phyloP scores from a whole-genome alignment of 371 early-diverging fungal species.

The Cokeromyces recurvatus region DNA sequence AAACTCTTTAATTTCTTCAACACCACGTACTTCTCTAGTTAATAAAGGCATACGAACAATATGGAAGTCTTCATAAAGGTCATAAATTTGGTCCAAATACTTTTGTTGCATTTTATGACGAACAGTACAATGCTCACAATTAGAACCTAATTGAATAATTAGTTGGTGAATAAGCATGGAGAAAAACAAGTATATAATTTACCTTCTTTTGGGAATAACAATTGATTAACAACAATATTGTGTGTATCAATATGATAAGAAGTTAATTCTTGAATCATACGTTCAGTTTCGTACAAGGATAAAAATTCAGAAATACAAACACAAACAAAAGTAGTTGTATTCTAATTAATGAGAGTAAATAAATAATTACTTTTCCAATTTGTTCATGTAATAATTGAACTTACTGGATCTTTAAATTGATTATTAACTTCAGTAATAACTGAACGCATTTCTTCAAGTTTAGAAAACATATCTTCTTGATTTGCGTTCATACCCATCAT shows the following conservation, averaged over 20 bases:
- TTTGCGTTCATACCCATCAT: conserved; percentile 92
- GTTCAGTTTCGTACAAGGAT: conserved; percentile 97
- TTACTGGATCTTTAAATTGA: conserved; percentile 94
- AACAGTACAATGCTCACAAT: conserved; percentile 94
- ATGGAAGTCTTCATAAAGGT: conserved; percentile 98
- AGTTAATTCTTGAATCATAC: conserved; percentile 98
- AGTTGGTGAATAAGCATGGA: neutral
- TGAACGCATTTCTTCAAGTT: conserved; percentile 90
- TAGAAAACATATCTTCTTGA: conserved; percentile 93
- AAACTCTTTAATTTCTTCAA: conserved; percentile 86
- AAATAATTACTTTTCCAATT: neutral
- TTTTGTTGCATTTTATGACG: conserved; percentile 97
- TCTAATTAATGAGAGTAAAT: conserved; percentile 38
- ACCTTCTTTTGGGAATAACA: conserved; percentile 91
- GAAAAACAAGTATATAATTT: conserved; percentile 2
- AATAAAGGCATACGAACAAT: conserved; percentile 84
- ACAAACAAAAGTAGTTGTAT: conserved; percentile 97
- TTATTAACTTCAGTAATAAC: conserved; percentile 95
- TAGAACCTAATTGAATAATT: conserved; percentile 52
- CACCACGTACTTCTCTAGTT: conserved; percentile 96
- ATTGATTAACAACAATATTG: conserved; percentile 98
- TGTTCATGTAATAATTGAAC: conserved; percentile 8
- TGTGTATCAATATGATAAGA: conserved; percentile 96
- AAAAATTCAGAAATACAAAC: conserved; percentile 98
- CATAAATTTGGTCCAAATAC: conserved; percentile 96